Evolutionary conservation across 352 stramenopile species (phyloP), one percentile per base, ranked within the genome.

Genomic region (Phytophthora sansomeana): DNA sequence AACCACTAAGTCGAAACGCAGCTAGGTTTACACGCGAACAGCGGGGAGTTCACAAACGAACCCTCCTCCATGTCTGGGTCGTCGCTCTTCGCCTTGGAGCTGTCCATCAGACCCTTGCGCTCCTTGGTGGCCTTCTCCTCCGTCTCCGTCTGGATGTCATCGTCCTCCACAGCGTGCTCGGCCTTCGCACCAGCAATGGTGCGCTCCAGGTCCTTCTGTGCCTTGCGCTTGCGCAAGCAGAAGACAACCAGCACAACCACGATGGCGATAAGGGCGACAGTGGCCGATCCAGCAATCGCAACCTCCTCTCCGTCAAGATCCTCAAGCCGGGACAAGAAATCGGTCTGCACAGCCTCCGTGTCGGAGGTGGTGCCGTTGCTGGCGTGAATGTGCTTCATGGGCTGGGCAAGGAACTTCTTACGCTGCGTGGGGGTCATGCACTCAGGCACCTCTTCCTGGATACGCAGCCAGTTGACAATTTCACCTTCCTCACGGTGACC

Each of bases 401-500:
- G 87, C 75, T 96, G 87, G 0, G 80, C 68, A 9, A 96, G 70
- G 79, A 92, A 96, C 53, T 83, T 81, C 76, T 89, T 89, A 62
- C 87, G 87, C 72, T 93, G 80, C 6, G 59, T 47, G 0, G 85
- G 85, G 8, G 87, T 94, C 86, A 94, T 92, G 74, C 87, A 96
- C 61, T 92, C 77, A 13, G 87, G 87, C 61, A 93, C 81, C 38
- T 94, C 80, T 32, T 92, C 81, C 53, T 90, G 78, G 35, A 94
- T 93, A 58, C 83, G 87, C 42, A 96, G 65, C 87, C 87, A 96
- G 79, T 96, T 96, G 59, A 91, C 71, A 68, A 94, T 92, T 54
- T 93, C 85, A 28, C 87, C 85, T 24, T 87, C 83, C 58, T 94
- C 87, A 78, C 84, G 82, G 67, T 94, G 84, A 68, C 87, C 87